Conservation (phyloP, 164 flowering plant species). For the Piper longum region DNA sequence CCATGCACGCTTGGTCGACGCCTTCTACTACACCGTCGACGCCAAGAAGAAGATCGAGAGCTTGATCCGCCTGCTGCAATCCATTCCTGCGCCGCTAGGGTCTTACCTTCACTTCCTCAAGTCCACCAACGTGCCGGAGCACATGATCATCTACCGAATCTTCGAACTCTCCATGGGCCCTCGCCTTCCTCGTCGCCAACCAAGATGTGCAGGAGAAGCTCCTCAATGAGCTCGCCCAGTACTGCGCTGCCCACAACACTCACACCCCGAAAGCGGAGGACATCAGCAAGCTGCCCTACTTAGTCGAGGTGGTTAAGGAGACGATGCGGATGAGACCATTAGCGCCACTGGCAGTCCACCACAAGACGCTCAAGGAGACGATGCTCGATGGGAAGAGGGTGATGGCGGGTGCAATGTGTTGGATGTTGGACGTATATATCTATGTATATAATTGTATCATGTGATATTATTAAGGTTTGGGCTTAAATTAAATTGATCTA, state of each 20-base stretch:
- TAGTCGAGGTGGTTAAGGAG: slow-evolving; percentile 10
- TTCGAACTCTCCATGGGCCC: slow-evolving; percentile 14
- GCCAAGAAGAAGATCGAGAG: slow-evolving; percentile 6
- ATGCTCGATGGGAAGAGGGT: slow-evolving; percentile 7
- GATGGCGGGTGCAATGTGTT: slow-evolving; percentile 6
- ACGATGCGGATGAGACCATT: slow-evolving; percentile 8
- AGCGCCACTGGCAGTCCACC: slow-evolving; percentile 7
- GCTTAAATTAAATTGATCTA: no score
- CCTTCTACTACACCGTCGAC: slow-evolving; percentile 1
- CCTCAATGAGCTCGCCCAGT: not conserved
- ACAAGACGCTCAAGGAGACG: slow-evolving; percentile 3
- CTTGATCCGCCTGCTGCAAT: slow-evolving; percentile 5
- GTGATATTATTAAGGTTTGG: no score
- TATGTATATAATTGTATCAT: no score
- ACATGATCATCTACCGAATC: slow-evolving; percentile 7
- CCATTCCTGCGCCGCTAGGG: not conserved
- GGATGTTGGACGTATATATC: no score
- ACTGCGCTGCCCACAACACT: no score
- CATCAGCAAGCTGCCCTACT: slow-evolving; percentile 4
- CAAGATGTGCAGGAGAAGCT: slow-evolving; percentile 7
- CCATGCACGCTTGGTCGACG: not conserved
- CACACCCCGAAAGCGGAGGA: not conserved
- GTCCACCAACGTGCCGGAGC: slow-evolving; percentile 6
- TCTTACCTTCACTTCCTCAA: slow-evolving; percentile 11
- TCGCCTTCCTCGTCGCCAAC: slow-evolving; percentile 9